Evolutionary conservation across 495 filamentous ascomycete genomes (phyloP), one percentile per base, ranked within the genome.

Genomic region (Collariella sp.): DNA sequence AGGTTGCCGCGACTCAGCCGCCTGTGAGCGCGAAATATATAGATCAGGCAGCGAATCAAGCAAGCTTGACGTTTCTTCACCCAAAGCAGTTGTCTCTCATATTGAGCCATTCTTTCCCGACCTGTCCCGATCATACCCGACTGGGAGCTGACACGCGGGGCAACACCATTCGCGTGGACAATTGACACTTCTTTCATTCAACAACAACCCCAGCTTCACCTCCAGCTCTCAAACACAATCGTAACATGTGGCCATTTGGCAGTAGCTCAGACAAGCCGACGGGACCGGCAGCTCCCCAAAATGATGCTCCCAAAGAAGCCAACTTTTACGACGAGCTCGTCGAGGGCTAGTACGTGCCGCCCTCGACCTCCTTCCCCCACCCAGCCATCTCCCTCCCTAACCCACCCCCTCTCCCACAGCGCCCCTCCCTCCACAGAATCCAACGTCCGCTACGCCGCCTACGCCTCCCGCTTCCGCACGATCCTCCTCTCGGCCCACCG

Each of bases 401-500:
- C 54, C 19, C 16, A 52, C 49, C 50, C 65, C 53, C 57, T 50
- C 43, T 39, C 46, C 29, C 58, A 38, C 35, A 95, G 90, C 67
- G 84, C 80, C 18, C 76, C 83, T 22, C 83, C 94, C 56, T 84
- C 89, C 7, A 97, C 89, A 39, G 86, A 95, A 45, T 85, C 84
- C 56, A 82, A 82, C 58, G 73, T 89, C 65, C 88, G 93, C 59
- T 98, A 96, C 69, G 93, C 91, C 45, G 93, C 87, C 61, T 97
- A 98, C 73, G 88, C 88, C 46, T 81, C 83, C 59, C 82, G 91
- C 51, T 70, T 91, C 56, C 86, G 89, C 56, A 98, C 91, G 16
- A 86, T 96, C 64, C 83, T 98, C 59, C 78, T 89, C 63, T 85
- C 85, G 39, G 89, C 90, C 24, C 93, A 98, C 65, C 86, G 93